Evolutionary conservation across 2,329 filamentous ascomycete species (phyloP), one percentile per base, ranked within the genome.

Genomic region (Monosporascus ibericus): DNA sequence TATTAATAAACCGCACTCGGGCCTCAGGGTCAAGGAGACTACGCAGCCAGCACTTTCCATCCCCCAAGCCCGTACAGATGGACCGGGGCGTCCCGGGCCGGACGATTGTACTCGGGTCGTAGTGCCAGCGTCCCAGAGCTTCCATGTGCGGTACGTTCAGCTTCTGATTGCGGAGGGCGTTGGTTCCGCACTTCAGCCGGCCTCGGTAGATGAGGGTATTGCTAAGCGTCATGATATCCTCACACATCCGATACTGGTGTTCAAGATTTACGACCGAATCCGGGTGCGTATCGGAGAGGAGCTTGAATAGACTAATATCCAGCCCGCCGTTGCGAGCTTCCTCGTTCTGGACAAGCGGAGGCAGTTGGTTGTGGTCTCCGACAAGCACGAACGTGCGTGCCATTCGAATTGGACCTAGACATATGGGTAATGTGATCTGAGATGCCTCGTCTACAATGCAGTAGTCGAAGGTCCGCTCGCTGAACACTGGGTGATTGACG

Each of bases 391-490:
- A 99, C 0, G 88, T 95, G 48, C 83, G 84, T 5, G 94, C 91
- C 82, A 96, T 89, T 11, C 94, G 85, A 60, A 99, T 95, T 0
- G 94, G 94, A 0, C 94, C 94, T 0, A 97, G 76, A 59, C 94
- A 97, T 20, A 96, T 92, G 0, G 94, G 94, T 20, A 99, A 75
- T 0, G 94, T 99, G 66, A 99, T 97, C 64, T 99, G 94, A 2
- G 92, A 96, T 1, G 94, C 94, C 70, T 99, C 94, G 60, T 99
- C 94, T 4, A 99, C 92, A 57, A 99, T 97, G 65, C 94, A 99
- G 66, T 96, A 97, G 70, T 99, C 94, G 61, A 99, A 99, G 1
- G 86, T 84, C 5, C 94, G 87, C 64, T 92, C 88, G 52, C 82
- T 87, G 72, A 99, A 97, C 8, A 99, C 75, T 2, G 86, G 80